Conservation (phyloP, 2,329 filamentous ascomycete genomes). For the Verticillium alfalfae region DNA sequence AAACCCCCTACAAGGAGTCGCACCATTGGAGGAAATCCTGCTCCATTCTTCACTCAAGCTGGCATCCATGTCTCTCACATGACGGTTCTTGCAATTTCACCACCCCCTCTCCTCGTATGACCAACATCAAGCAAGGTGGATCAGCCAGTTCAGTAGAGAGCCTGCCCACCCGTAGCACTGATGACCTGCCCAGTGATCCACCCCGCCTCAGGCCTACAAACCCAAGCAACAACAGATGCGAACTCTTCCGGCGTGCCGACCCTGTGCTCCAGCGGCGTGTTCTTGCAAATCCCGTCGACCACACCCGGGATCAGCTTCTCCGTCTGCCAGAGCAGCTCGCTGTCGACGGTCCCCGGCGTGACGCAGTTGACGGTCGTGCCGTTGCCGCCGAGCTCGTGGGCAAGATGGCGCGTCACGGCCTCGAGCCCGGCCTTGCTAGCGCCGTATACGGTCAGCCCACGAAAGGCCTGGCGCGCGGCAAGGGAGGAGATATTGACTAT, state of each 20-base stretch:
- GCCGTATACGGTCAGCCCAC: not conserved
- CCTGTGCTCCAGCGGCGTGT: slow-evolving; percentile 4
- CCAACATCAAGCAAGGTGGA: too few relatives aligned
- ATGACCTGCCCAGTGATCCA: slow-evolving; percentile 5
- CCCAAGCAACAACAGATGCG: slow-evolving; percentile 1
- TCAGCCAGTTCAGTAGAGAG: not conserved
- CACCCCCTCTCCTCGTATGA: too few relatives aligned
- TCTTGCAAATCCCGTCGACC: not conserved
- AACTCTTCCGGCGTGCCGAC: slow-evolving; percentile 4
- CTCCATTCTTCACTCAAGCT: too few relatives aligned
- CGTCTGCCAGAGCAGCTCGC: slow-evolving; percentile 1
- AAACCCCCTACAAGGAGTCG: too few relatives aligned
- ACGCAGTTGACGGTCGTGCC: slow-evolving; percentile 4
- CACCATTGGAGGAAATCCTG: too few relatives aligned
- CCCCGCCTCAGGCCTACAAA: slow-evolving; percentile 1
- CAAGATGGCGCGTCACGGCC: slow-evolving; percentile 1
- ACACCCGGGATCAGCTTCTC: not conserved
- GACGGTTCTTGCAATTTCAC: too few relatives aligned
- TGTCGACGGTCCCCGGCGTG: slow-evolving; percentile 3
- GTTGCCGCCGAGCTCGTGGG: slow-evolving; percentile 3
- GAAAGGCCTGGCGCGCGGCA: slow-evolving; percentile 2
- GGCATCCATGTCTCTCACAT: too few relatives aligned
- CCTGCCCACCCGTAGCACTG: not conserved
- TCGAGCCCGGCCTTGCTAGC: slow-evolving; percentile 4
- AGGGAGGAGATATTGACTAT: slow-evolving; percentile 6